Evolutionary conservation across 495 filamentous ascomycete species (phyloP).

Genomic region (Daldinia vernicosa): DNA sequence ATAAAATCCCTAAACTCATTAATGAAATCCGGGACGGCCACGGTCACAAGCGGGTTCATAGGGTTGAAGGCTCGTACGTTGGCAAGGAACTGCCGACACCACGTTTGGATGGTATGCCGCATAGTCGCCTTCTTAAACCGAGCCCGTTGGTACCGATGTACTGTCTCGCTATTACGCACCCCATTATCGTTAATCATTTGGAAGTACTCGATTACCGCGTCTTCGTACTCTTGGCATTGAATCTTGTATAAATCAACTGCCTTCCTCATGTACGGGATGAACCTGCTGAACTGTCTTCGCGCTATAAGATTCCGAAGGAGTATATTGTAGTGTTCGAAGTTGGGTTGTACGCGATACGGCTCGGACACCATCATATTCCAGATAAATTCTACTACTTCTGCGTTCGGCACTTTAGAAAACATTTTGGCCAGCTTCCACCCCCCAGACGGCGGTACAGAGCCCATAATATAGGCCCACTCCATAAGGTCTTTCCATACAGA

Average conservation of each 20-base stretch:
- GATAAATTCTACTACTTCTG: conserved; percentile 41
- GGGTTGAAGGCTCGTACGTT: conserved; percentile 18
- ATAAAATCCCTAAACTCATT: conserved; percentile 63
- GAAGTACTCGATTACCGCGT: conserved; percentile 46
- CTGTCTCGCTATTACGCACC: conserved; percentile 2
- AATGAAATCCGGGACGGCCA: conserved; percentile 53
- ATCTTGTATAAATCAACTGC: conserved; percentile 40
- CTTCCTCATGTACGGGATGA: conserved; percentile 41
- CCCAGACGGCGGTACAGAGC: conserved; percentile 31
- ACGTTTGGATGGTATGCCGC: conserved; percentile 39
- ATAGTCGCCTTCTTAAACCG: conserved; percentile 40
- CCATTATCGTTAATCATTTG: conserved; percentile 24
- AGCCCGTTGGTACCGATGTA: conserved; percentile 27
- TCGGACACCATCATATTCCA: conserved; percentile 49
- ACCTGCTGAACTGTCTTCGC: conserved; percentile 19
- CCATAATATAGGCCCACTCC: conserved; percentile 50
- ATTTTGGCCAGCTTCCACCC: conserved; percentile 44
- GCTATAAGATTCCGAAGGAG: conserved; percentile 44
- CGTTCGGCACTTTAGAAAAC: conserved; percentile 28
- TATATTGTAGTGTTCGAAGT: conserved; percentile 45
- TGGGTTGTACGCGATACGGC: conserved; percentile 44
- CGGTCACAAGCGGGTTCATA: conserved; percentile 21
- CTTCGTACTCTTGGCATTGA: conserved; percentile 44
- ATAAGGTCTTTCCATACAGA: conserved; percentile 48
- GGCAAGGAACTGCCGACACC: conserved; percentile 38